Evolutionary conservation across 208 protist genomes (phyloP), one percentile per base, ranked within the genome.

Genomic region (Perkinsela sp.): DNA sequence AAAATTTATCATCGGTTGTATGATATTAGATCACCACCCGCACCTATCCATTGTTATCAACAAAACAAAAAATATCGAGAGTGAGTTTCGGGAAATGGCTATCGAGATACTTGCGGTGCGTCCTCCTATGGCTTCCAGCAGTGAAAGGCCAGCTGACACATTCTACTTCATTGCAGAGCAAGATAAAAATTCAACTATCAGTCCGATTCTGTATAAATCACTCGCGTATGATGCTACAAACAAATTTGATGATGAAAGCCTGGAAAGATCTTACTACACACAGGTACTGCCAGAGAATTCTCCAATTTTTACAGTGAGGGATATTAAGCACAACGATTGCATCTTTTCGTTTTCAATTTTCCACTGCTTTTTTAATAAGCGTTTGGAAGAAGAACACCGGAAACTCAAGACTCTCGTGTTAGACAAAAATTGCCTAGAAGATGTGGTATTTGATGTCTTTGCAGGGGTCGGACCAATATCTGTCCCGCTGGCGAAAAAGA

Each of bases 381-480:
- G 40, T 22, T 22, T 57, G 40, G 40, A 57, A 57, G 40, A 57
- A 57, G 40, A 57, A 22, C 40, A 57, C 22, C 40, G 40, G 22
- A 57, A 22, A 22, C 6, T 57, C 13, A 57, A 57, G 22, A 57
- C 6, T 57, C 6, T 57, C 13, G 13, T 57, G 22, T 6, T 22
- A 57, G 13, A 57, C 22, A 6, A 6, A n/a, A n/a, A 6, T 6
- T 57, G 13, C 6, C 6, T 6, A 6, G 6, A 6, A n/a, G 40
- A 57, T 57, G 40, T 57, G 6, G 40, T 57, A 57, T 57, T 57
- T 22, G 40, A 57, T 57, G 40, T 57, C 40, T 57, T 57, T 57
- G 40, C 40, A n/a, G 40, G 40, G 22, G 40, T 57, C 13, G 40
- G 40, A 57, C 40, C 40, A 57, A 57, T 57, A 6, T 57, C 40